Evolutionary conservation across 257 asterid species (phyloP).

Genomic region (Datura wrightii): DNA sequence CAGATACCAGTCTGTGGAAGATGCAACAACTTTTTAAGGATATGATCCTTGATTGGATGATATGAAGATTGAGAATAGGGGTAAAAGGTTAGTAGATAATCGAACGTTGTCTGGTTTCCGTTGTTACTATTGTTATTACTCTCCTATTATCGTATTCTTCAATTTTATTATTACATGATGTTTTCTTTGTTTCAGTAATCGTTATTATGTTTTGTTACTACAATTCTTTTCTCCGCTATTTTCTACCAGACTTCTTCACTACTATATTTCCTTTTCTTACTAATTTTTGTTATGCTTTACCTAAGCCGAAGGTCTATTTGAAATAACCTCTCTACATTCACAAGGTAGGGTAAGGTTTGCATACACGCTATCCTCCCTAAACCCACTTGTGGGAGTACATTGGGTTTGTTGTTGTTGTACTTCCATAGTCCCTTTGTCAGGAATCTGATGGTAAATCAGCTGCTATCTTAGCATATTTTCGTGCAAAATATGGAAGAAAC

Average conservation of each 20-base stretch:
- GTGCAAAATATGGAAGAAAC: background rate
- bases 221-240: background rate
- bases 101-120: background rate
- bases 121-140: background rate
- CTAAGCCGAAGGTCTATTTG: no score
- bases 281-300: background rate
- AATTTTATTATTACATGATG: background rate
- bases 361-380: no score
- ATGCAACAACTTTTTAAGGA: background rate
- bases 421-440: background rate
- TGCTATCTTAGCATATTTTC: slow-evolving; percentile 15
- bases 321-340: no score
- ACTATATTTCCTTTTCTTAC: background rate
- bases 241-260: background rate
- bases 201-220: background rate
- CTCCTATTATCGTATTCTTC: background rate
- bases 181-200: background rate
- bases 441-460: background rate
- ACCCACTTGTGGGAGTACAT: no score
- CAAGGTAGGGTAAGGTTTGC: no score
- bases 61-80: no score
- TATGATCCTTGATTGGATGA: no score
- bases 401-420: background rate
- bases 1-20: background rate
- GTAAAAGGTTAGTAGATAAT: no score